A percentile compares a stretch with the other conserved stretches of the same genome.
Conservation (phyloP, 495 filamentous ascomycete species). For the Penicillium waksmanii region DNA sequence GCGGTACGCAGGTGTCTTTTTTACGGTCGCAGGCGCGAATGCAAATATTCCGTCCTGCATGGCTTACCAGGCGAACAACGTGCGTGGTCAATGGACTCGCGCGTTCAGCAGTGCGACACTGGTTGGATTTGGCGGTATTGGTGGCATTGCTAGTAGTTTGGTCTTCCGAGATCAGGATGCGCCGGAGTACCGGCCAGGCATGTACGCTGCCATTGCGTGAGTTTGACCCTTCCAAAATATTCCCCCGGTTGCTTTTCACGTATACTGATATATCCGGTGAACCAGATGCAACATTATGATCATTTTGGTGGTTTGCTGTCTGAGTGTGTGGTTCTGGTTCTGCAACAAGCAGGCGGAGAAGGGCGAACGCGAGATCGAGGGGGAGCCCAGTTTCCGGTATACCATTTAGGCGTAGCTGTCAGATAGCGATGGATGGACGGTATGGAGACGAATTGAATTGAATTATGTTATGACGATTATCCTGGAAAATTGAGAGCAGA, state of each 20-base stretch:
- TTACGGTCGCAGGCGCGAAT: conserved; percentile 62
- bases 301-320: conserved; percentile 35
- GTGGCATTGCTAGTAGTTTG: conserved; percentile 60
- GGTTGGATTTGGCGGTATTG: conserved; percentile 58
- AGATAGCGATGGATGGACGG: neutral
- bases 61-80: conserved; percentile 69
- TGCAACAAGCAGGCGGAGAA: conserved; percentile 42
- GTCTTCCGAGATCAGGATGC: conserved; percentile 62
- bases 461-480: too few species aligned
- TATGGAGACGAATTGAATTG: neutral
- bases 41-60: conserved; percentile 61
- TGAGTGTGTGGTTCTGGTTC: conserved; percentile 41
- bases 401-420: conserved; percentile 32
- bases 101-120: conserved; percentile 62
- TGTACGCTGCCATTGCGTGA: conserved; percentile 51
- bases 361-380: conserved; percentile 44
- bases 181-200: conserved; percentile 60
- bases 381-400: conserved; percentile 40
- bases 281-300: conserved; percentile 47
- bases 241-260: neutral
- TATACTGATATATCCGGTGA: neutral
- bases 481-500: too few species aligned
- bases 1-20: conserved; percentile 68
- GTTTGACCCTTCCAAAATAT: conserved; percentile 14
- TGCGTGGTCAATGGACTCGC: conserved; percentile 69